Evolutionary conservation across 495 filamentous ascomycete species (phyloP), one percentile per base, ranked within the genome.

Genomic region (Schizothecium vesticola): DNA sequence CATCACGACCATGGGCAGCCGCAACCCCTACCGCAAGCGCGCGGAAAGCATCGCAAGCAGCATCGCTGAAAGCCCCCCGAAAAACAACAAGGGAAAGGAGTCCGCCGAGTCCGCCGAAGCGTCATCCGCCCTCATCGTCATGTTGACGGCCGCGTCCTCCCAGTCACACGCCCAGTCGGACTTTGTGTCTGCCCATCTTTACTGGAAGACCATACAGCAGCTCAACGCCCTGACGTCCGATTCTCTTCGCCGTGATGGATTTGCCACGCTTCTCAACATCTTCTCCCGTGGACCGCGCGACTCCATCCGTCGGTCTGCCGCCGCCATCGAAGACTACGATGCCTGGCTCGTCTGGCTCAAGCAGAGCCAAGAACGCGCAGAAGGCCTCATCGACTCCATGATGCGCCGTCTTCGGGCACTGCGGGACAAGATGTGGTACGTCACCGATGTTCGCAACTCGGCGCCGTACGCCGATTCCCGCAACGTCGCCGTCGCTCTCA

Each of bases 361-460:
- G 70, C 88, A 89, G 70, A 89, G 88, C 51, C 88, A 91, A 72
- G 89, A 91, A 69, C 84, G 88, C 8, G 88, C 88, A 61, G 89
- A 91, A 75, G 80, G 82, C 13, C 80, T 83, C 1, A 87, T 90
- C 66, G 87, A 91, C 59, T 80, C 82, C 23, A 89, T 91, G 88
- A 89, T 90, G 82, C 82, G 81, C 65, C 85, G 85, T 16, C 77
- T 90, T 19, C 88, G 88, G 64, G 86, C 88, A 24, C 80, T 94
- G 22, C 86, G 95, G 56, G 90, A 96, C 77, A 98, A 98, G 83
- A 97, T 97, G 92, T 99, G 95, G 95, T 99, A 97, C 77, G 91
- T 95, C 71, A 96, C 94, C 7, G 95, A 98, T 77, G 95, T 98
- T 57, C 89, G 91, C 65, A 94, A 97, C 73, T 97, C 94, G 21